These are phyloP conservation scores for Yarrowia hollandica DNA, from an alignment of 805 yeast genomes.

Conservation along the genomic window DNA sequence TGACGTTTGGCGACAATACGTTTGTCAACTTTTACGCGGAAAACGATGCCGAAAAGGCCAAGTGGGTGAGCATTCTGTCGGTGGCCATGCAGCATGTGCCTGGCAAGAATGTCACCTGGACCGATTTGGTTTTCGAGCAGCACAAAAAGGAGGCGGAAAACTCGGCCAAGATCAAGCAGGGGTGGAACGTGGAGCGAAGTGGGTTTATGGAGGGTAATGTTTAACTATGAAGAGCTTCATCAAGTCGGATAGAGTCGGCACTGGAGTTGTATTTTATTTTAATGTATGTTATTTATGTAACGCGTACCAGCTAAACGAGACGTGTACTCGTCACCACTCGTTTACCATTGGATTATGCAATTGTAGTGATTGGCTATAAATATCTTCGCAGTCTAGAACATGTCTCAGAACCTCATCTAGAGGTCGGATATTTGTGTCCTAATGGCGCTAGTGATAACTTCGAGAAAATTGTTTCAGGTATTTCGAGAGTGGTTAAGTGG, in stretches of 20 bases:
- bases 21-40: slow-evolving; percentile 82
- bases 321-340: no score
- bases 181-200: slow-evolving; percentile 15
- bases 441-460: no score
- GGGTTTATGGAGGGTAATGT: slow-evolving; percentile 16
- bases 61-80: slow-evolving; percentile 61
- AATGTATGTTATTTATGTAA: slow-evolving; percentile 7
- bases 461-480: no score
- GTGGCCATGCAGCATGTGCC: slow-evolving; percentile 29
- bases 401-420: no score
- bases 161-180: slow-evolving; percentile 3
- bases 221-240: no score
- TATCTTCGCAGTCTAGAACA: no score
- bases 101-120: slow-evolving; percentile 24
- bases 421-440: no score
- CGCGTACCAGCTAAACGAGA: no score
- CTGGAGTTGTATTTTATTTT: slow-evolving; percentile 12
- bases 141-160: slow-evolving; percentile 20
- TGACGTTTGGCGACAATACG: slow-evolving; percentile 77
- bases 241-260: no score
- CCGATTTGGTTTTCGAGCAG: slow-evolving; percentile 16
- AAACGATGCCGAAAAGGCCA: slow-evolving; percentile 54
- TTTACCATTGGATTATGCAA: no score
- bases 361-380: no score
- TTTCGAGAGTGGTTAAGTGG: no score